phyloP scores from a whole-genome alignment of 495 filamentous ascomycete species.

The Neurospora hispaniola region DNA sequence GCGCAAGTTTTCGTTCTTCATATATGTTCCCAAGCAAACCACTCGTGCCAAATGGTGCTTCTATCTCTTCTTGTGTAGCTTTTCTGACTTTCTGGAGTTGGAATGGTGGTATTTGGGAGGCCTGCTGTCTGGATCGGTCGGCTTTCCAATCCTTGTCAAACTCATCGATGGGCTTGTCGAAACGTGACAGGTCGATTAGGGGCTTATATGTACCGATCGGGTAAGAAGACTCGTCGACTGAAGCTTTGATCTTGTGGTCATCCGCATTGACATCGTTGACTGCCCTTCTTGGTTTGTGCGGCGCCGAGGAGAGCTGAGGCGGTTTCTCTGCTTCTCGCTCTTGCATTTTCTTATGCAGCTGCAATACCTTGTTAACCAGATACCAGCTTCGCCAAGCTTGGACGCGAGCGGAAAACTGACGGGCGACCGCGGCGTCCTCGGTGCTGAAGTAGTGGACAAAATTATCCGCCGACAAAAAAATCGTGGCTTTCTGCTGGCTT shows the following conservation, averaged over 20 bases:
- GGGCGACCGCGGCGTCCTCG: constrained; percentile 54
- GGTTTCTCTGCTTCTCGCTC: constrained; percentile 16
- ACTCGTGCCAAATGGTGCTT: constrained; percentile 23
- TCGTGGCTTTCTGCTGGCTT: constrained; percentile 79
- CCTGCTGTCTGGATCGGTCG: constrained; percentile 12
- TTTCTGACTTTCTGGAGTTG: not conserved
- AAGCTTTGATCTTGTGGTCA: constrained; percentile 22
- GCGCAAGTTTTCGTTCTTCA: constrained; percentile 27
- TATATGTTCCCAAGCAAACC: constrained; percentile 36
- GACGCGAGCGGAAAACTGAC: constrained; percentile 55
- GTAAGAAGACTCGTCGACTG: constrained; percentile 34
- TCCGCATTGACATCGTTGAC: constrained; percentile 20
- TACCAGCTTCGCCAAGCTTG: constrained; percentile 88
- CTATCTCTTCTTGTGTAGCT: not conserved
- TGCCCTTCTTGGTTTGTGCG: constrained; percentile 17
- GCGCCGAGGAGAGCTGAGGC: constrained; percentile 12
- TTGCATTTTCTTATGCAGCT: constrained; percentile 7
- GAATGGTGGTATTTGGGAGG: constrained; percentile 3
- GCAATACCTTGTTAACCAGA: constrained; percentile 44
- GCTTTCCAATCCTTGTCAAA: constrained; percentile 23
- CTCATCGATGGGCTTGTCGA: constrained; percentile 32
- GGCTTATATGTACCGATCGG: constrained; percentile 48
- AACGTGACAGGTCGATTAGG: constrained; percentile 39
- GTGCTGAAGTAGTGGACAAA: constrained; percentile 89
- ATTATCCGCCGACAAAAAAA: constrained; percentile 72